These are phyloP conservation scores for Spathaspora sp. DNA, from an alignment of 805 yeast genomes.

Conservation along the genomic window DNA sequence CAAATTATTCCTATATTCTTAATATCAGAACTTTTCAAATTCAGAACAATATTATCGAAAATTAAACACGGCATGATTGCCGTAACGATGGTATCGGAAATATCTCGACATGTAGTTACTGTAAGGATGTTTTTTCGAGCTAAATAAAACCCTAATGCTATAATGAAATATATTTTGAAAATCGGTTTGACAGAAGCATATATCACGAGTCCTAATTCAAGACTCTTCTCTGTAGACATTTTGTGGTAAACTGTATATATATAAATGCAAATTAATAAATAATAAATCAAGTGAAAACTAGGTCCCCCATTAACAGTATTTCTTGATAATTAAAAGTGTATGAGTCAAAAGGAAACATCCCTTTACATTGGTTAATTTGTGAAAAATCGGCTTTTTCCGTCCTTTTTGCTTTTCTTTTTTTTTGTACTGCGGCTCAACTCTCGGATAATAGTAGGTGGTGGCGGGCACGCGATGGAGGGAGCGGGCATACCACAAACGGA, in stretches of 20 bases:
- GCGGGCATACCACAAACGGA: neutral
- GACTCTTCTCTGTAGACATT: neutral
- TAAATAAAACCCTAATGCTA: constrained; percentile 61
- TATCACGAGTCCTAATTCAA: constrained; percentile 57
- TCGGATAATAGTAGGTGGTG: neutral
- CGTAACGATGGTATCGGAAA: constrained; percentile 65
- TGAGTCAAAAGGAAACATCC: neutral
- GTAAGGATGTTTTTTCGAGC: constrained; percentile 62
- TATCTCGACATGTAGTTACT: constrained; percentile 64
- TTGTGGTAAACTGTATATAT: neutral
- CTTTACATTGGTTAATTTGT: neutral
- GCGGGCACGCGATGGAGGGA: neutral
- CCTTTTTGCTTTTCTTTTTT: neutral
- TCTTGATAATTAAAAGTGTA: neutral
- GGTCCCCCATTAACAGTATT: neutral
- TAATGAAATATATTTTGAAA: constrained; percentile 72
- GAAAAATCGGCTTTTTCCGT: neutral
- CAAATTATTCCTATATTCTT: constrained; percentile 65
- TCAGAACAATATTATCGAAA: constrained; percentile 66
- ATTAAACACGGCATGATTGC: constrained; percentile 73
- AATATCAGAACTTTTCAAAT: constrained; percentile 65
- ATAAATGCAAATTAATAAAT: neutral
- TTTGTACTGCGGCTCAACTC: neutral
- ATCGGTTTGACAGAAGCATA: constrained; percentile 85
- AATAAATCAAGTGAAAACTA: too few species aligned